phyloP scores from a whole-genome alignment of 331 rosid species.

The Phaseolus coccineus region DNA sequence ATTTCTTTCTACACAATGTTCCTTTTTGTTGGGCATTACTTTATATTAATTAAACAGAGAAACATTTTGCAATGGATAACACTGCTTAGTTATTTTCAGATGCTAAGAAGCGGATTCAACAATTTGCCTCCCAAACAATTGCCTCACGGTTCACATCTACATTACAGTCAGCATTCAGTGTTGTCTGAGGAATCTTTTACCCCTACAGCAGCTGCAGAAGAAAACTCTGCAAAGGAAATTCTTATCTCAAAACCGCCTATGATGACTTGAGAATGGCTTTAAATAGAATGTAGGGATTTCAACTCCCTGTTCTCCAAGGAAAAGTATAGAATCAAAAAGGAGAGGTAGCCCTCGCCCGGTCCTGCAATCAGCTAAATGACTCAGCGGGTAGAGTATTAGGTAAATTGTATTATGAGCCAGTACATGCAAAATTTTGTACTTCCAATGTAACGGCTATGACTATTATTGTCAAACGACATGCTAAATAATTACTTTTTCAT shows the following conservation, averaged over 20 bases:
- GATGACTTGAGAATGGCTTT: neutral
- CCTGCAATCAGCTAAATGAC: neutral
- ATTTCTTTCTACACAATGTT: conserved; percentile 8
- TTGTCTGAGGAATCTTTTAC: conserved; percentile 55
- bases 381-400: neutral
- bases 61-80: neutral
- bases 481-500: conserved; percentile 4
- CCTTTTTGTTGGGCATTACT: neutral
- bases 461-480: conserved; percentile 28
- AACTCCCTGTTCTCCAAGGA: neutral
- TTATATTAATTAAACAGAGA: neutral
- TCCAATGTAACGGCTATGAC: conserved; percentile 26
- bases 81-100: conserved; percentile 57
- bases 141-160: conserved; percentile 75
- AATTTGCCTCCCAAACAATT: conserved; percentile 78
- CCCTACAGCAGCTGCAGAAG: neutral
- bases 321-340: neutral
- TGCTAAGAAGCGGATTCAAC: conserved; percentile 91
- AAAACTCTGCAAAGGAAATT: neutral
- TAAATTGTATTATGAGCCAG: conserved; percentile 21
- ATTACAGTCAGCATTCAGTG: conserved; percentile 78
- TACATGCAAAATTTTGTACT: conserved; percentile 48
- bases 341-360: neutral
- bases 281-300: neutral
- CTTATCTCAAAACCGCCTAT: neutral